Conservation (phyloP, 345 rosid species). For the Xanthoceras sorbifolium region DNA sequence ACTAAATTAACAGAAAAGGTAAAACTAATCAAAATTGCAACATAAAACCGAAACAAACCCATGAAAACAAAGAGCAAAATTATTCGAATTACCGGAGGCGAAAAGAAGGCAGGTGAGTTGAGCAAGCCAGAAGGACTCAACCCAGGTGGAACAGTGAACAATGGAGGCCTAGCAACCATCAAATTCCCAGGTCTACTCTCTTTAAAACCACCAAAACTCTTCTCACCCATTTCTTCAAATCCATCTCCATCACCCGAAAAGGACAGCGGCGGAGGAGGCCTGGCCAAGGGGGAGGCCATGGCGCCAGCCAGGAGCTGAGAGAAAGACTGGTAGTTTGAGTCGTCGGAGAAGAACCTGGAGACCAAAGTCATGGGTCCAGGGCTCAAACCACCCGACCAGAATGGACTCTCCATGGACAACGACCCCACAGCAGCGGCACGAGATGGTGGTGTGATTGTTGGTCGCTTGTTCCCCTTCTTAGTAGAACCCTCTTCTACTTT, state of each 20-base stretch:
- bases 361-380: slow-evolving; percentile 95
- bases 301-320: slow-evolving; percentile 93
- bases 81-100: slow-evolving; percentile 62
- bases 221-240: slow-evolving; percentile 39
- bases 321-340: slow-evolving; percentile 59
- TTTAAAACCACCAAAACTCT: slow-evolving; percentile 48
- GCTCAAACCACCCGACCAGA: slow-evolving; percentile 52
- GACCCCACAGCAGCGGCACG: slow-evolving; percentile 27
- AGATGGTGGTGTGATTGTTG: slow-evolving; percentile 75
- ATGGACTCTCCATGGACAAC: slow-evolving; percentile 44
- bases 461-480: slow-evolving; percentile 42
- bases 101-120: slow-evolving; percentile 68
- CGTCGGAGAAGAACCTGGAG: slow-evolving; percentile 75
- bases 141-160: slow-evolving; percentile 83
- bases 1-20: not conserved
- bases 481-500: slow-evolving; percentile 34
- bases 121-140: slow-evolving; percentile 93
- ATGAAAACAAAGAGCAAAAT: slow-evolving; percentile 16
- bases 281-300: slow-evolving; percentile 70
- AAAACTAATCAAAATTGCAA: too few species aligned
- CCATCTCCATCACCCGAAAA: slow-evolving; percentile 28
- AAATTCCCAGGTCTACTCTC: slow-evolving; percentile 48
- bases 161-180: slow-evolving; percentile 52
- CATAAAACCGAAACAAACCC: slow-evolving; percentile 10
- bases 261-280: not conserved